phyloP scores from a whole-genome alignment of 2,329 filamentous ascomycete species.

The Fusarium brevicatenulatum region DNA sequence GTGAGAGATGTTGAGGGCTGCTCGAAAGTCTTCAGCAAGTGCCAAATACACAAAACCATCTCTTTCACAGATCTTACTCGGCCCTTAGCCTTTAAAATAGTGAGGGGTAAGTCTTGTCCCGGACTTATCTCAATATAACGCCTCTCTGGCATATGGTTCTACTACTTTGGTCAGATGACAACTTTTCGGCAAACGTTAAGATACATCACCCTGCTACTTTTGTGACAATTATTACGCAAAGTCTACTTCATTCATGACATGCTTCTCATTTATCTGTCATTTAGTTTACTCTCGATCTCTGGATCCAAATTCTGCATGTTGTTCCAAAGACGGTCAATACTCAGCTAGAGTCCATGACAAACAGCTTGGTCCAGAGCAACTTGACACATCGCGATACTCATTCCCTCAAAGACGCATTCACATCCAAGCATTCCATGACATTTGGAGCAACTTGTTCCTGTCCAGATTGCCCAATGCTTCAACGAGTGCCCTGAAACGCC shows the following conservation, averaged over 20 bases:
- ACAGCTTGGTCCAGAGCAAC: neutral
- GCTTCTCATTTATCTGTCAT: rapidly evolving
- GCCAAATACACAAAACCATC: rapidly evolving
- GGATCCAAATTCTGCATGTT: neutral
- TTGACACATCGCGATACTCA: neutral
- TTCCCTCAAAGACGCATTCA: rapidly evolving
- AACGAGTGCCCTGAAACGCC: neutral
- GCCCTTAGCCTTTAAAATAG: neutral
- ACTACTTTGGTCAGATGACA: no score
- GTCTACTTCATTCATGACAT: neutral
- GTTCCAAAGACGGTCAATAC: rapidly evolving
- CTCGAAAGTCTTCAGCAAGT: neutral
- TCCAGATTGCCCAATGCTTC: neutral
- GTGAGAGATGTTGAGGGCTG: no score
- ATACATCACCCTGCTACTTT: neutral
- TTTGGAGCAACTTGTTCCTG: rapidly evolving
- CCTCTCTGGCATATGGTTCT: neutral
- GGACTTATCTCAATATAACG: neutral
- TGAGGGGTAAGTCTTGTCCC: rapidly evolving
- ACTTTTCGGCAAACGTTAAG: neutral
- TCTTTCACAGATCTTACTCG: rapidly evolving
- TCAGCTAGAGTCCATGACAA: neutral
- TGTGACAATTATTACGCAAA: rapidly evolving
- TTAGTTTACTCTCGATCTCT: rapidly evolving
- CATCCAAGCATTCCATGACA: no score